Evolutionary conservation across 345 rosid species (phyloP).

Genomic region (Heritiera fomes): DNA sequence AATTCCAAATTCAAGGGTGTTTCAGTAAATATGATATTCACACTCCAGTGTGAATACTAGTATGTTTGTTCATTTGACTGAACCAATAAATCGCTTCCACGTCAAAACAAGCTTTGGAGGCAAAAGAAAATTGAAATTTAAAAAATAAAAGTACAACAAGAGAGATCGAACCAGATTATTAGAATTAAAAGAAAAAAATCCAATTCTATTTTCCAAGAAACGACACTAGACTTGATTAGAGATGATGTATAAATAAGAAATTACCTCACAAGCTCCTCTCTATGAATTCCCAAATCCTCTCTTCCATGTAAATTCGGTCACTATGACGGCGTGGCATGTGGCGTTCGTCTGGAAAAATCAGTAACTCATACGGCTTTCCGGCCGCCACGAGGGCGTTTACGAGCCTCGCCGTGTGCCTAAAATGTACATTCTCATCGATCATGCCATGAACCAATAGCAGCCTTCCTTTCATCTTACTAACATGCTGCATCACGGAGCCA

Average conservation of each 20-base stretch:
- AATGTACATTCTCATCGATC: constrained; percentile 97
- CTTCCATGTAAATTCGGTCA: constrained; percentile 89
- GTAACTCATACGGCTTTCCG: constrained; percentile 65
- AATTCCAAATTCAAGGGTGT: constrained; percentile 21
- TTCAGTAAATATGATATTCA: not conserved
- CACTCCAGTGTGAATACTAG: not conserved
- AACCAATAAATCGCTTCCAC: not conserved
- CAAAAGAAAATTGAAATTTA: not conserved
- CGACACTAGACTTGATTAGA: constrained; percentile 49
- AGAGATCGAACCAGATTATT: no score
- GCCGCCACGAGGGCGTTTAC: constrained; percentile 76
- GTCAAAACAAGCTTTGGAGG: not conserved
- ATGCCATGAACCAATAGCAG: constrained; percentile 83
- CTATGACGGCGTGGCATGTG: constrained; percentile 78
- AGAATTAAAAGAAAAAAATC: not conserved
- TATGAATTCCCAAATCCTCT: constrained; percentile 89
- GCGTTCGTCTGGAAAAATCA: constrained; percentile 87
- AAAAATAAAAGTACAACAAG: not conserved
- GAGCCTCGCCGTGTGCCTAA: constrained; percentile 90
- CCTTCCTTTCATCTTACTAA: constrained; percentile 61
- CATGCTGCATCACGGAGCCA: constrained; percentile 80
- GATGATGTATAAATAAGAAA: not conserved
- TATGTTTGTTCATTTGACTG: not conserved
- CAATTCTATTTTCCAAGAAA: not conserved
- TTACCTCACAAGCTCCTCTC: constrained; percentile 62